Evolutionary conservation across 495 filamentous ascomycete genomes (phyloP).

Genomic region (Penicillium bialowiezense): DNA sequence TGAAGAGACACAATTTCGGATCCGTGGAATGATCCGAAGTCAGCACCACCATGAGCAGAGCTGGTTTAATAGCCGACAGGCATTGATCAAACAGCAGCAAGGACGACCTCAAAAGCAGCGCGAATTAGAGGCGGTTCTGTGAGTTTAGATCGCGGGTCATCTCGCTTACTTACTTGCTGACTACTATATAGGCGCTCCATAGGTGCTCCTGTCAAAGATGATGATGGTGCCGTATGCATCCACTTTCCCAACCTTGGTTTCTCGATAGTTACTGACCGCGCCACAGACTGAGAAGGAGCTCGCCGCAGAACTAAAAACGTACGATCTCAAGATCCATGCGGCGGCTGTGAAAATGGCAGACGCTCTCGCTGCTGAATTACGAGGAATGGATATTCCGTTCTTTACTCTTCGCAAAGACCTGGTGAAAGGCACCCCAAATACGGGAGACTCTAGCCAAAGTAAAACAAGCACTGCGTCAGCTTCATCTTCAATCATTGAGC

Average conservation of each 20-base stretch:
- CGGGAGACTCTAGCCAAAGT: neutral
- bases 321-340: constrained; percentile 59
- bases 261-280: neutral
- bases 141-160: constrained; percentile 12
- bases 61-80: constrained; percentile 59
- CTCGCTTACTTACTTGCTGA: neutral
- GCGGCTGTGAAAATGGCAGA: constrained; percentile 58
- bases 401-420: constrained; percentile 51
- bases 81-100: constrained; percentile 48
- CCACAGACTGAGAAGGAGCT: constrained; percentile 43
- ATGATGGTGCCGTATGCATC: constrained; percentile 31
- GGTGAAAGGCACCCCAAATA: constrained; percentile 20
- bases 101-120: constrained; percentile 48
- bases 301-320: constrained; percentile 52
- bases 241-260: neutral
- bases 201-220: constrained; percentile 35
- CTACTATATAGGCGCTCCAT: constrained; percentile 32
- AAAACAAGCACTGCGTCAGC: neutral
- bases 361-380: constrained; percentile 54
- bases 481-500: constrained; percentile 26
- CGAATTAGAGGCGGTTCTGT: constrained; percentile 52
- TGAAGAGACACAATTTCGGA: constrained; percentile 38
- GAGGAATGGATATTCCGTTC: constrained; percentile 61
- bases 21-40: constrained; percentile 55
- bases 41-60: constrained; percentile 63